A percentile compares a stretch with the other conserved stretches of the same genome.
These are phyloP conservation scores for Exophiala oligosperma DNA, from an alignment of 2,329 filamentous ascomycete genomes.

Conservation along the genomic window DNA sequence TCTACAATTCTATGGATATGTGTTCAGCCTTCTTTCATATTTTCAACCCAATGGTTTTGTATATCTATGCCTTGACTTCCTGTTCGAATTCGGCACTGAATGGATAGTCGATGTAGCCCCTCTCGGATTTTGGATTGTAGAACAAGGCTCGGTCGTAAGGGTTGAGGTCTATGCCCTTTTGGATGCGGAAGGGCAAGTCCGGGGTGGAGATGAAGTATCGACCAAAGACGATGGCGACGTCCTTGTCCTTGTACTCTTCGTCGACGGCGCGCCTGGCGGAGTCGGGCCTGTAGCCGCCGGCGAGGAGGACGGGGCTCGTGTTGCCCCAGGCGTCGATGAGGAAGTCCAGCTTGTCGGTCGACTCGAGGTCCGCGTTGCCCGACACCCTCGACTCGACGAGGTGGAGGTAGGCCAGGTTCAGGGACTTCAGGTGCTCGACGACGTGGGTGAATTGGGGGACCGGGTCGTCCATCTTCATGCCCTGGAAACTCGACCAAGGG, in stretches of 20 bases:
- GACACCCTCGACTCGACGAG: constrained; percentile 55
- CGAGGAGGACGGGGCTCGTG: constrained; percentile 56
- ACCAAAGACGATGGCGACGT: constrained; percentile 51
- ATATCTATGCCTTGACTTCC: constrained; percentile 4
- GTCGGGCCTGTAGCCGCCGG: constrained; percentile 54
- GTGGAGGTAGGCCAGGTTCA: constrained; percentile 60
- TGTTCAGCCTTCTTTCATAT: background rate
- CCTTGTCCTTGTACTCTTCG: constrained; percentile 43
- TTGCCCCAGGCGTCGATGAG: constrained; percentile 46
- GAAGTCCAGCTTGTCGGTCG: constrained; percentile 29
- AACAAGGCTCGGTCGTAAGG: constrained; percentile 19
- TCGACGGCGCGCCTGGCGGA: constrained; percentile 51
- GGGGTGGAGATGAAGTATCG: constrained; percentile 52
- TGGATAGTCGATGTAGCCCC: constrained; percentile 18
- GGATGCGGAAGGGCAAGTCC: constrained; percentile 48
- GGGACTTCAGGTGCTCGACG: constrained; percentile 48
- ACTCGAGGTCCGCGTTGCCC: constrained; percentile 37
- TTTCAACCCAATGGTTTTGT: background rate
- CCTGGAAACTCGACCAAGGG: constrained; percentile 42
- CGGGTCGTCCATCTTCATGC: constrained; percentile 60
- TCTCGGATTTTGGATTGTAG: constrained; percentile 18
- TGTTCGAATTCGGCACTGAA: constrained; percentile 16
- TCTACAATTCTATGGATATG: background rate
- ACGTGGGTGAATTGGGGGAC: constrained; percentile 61
- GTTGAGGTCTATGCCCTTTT: constrained; percentile 33